Conservation (phyloP, 805 yeast genomes). For the Citeromyces matritensis region DNA sequence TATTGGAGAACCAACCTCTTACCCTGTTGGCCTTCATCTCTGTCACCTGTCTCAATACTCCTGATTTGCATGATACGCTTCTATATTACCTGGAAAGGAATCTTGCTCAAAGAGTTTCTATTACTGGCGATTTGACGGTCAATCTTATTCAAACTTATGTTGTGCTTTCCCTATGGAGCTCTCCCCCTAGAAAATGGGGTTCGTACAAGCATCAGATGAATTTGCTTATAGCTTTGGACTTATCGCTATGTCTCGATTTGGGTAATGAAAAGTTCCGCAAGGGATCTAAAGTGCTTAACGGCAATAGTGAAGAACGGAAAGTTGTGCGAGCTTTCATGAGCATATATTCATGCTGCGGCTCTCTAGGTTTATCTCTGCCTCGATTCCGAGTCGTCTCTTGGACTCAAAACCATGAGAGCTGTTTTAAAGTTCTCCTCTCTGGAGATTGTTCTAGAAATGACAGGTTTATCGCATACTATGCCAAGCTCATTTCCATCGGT, state of each 20-base stretch:
- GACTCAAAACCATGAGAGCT: slow-evolving; percentile 26
- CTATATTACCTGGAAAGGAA: slow-evolving; percentile 27
- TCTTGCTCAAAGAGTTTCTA: slow-evolving; percentile 25
- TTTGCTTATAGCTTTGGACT: slow-evolving; percentile 24
- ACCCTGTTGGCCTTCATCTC: slow-evolving; percentile 25
- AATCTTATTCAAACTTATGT: slow-evolving; percentile 25
- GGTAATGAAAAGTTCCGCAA: slow-evolving; percentile 19
- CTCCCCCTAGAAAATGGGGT: slow-evolving; percentile 36
- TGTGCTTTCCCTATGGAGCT: slow-evolving; percentile 33
- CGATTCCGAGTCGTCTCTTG: slow-evolving; percentile 33
- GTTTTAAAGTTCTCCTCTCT: slow-evolving; percentile 14
- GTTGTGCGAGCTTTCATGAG: slow-evolving; percentile 26
- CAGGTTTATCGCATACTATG: slow-evolving; percentile 25
- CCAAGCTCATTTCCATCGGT: slow-evolving; percentile 29
- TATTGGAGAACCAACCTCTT: slow-evolving; percentile 25
- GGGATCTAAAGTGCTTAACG: slow-evolving; percentile 10
- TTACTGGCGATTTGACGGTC: slow-evolving; percentile 26
- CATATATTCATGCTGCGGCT: slow-evolving; percentile 34
- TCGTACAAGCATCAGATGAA: slow-evolving; percentile 37
- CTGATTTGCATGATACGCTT: slow-evolving; percentile 23
- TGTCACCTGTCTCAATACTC: slow-evolving; percentile 30
- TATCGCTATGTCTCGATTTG: slow-evolving; percentile 33
- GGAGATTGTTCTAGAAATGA: slow-evolving; percentile 23
- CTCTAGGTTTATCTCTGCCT: slow-evolving; percentile 32
- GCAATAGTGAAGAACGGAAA: slow-evolving; percentile 16